Evolutionary conservation across 1,284 basidiomycete species (phyloP).

Genomic region (Papiliotrema laurentii): DNA sequence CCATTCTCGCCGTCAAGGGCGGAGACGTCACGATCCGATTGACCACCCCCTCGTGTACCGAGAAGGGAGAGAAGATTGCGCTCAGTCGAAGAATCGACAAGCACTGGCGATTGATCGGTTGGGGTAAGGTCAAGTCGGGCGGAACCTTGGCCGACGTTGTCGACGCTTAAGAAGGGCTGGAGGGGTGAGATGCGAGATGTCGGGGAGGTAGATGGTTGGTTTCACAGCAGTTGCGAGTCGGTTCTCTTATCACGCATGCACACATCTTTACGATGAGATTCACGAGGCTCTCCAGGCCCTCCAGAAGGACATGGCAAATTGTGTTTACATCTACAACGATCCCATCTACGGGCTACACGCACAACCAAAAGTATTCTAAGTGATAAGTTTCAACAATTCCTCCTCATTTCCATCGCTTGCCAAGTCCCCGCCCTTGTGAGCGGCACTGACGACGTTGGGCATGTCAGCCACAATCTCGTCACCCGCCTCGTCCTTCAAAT

Average conservation of each 20-base stretch:
- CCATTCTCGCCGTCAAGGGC: constrained; percentile 84
- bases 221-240: neutral
- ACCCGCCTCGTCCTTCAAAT: constrained; percentile 29
- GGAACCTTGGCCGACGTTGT: constrained; percentile 43
- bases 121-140: constrained; percentile 42
- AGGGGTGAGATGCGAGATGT: neutral
- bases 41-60: constrained; percentile 87
- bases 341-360: too few species aligned
- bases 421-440: constrained; percentile 40
- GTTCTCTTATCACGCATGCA: neutral
- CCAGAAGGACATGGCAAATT: too few species aligned
- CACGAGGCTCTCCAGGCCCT: too few species aligned
- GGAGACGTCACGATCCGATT: constrained; percentile 88
- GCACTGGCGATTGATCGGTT: constrained; percentile 73
- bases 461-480: constrained; percentile 26
- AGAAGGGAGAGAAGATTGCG: constrained; percentile 92
- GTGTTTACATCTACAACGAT: too few species aligned
- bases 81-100: constrained; percentile 90
- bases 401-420: constrained; percentile 24
- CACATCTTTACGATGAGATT: neutral
- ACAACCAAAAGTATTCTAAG: too few species aligned
- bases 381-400: constrained; percentile 29
- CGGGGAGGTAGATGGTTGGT: neutral
- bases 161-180: constrained; percentile 8
- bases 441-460: constrained; percentile 39